A percentile compares a stretch with the other conserved stretches of the same genome.
phyloP scores from a whole-genome alignment of 176 grass and related monocot species.

The Oryza coarctata region DNA sequence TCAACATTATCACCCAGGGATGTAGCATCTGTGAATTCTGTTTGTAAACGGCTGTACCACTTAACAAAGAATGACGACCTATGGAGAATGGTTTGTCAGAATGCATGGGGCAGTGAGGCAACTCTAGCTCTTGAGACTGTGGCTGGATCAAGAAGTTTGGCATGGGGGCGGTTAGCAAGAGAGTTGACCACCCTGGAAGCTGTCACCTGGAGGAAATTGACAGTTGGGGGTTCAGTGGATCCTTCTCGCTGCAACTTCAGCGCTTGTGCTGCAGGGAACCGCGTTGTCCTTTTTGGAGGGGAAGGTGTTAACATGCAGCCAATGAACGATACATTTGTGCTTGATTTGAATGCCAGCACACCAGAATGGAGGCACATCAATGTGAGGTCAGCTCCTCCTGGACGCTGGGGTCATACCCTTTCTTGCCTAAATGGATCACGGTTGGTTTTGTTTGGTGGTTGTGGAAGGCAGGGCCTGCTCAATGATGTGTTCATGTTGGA shows the following conservation, averaged over 20 bases:
- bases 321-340: conserved; percentile 95
- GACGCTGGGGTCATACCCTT: conserved; percentile 88
- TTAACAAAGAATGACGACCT: conserved; percentile 89
- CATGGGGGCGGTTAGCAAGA: conserved; percentile 76
- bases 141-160: conserved; percentile 70
- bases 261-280: conserved; percentile 87
- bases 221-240: conserved; percentile 77
- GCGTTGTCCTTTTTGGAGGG: conserved; percentile 91
- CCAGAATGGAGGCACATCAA: conserved; percentile 93
- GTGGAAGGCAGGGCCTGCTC: conserved; percentile 74
- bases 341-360: conserved; percentile 81
- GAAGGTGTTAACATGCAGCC: conserved; percentile 97
- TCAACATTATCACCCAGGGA: conserved; percentile 80
- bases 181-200: conserved; percentile 90
- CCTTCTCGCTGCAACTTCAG: conserved; percentile 97
- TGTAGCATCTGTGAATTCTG: conserved; percentile 88
- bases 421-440: conserved; percentile 87
- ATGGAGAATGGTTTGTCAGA: conserved; percentile 98
- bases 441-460: conserved; percentile 88
- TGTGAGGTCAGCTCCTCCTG: conserved; percentile 83
- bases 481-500: conserved; percentile 98
- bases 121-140: conserved; percentile 72
- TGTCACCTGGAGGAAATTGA: conserved; percentile 77
- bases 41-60: conserved; percentile 64
- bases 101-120: conserved; percentile 79